These are phyloP conservation scores for Platanthera guangdongensis DNA, from an alignment of 106 monocot genomes.

Conservation along the genomic window DNA sequence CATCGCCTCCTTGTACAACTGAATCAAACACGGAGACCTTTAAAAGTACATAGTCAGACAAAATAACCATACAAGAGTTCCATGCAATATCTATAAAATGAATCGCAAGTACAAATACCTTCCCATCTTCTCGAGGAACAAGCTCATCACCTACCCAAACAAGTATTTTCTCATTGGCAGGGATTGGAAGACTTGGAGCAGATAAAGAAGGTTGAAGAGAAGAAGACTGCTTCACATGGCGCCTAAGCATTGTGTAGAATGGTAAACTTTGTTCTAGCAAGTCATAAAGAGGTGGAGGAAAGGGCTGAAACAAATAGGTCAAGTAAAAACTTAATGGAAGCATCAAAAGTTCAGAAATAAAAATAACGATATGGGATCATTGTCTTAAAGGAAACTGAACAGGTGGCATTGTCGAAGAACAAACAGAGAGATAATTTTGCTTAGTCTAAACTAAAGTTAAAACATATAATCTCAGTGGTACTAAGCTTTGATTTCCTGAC, in stretches of 20 bases:
- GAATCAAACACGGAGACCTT: slow-evolving; percentile 99
- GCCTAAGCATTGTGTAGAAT: slow-evolving; percentile 88
- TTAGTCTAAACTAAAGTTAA: neutral
- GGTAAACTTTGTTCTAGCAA: slow-evolving; percentile 86
- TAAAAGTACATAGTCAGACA: slow-evolving; percentile 15
- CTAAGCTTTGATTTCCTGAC: neutral
- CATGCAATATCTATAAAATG: neutral
- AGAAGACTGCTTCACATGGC: slow-evolving; percentile 30
- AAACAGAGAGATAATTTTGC: neutral
- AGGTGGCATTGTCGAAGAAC: neutral
- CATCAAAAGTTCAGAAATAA: neutral
- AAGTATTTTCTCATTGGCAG: slow-evolving; percentile 79
- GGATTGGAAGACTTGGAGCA: slow-evolving; percentile 69
- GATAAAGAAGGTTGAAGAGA: slow-evolving; percentile 47
- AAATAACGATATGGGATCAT: neutral
- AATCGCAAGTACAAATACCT: slow-evolving; percentile 37
- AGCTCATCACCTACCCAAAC: slow-evolving; percentile 91
- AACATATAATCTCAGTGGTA: neutral
- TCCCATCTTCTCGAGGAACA: slow-evolving; percentile 75
- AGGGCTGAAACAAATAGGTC: slow-evolving; percentile 36
- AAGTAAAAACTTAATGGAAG: neutral
- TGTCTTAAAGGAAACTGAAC: neutral
- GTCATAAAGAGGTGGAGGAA: slow-evolving; percentile 60
- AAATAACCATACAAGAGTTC: neutral
- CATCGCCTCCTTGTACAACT: slow-evolving; percentile 99